A percentile compares a stretch with the other conserved stretches of the same genome.
Evolutionary conservation across 2,329 filamentous ascomycete genomes (phyloP).

Genomic region (Elsinoe australis): DNA sequence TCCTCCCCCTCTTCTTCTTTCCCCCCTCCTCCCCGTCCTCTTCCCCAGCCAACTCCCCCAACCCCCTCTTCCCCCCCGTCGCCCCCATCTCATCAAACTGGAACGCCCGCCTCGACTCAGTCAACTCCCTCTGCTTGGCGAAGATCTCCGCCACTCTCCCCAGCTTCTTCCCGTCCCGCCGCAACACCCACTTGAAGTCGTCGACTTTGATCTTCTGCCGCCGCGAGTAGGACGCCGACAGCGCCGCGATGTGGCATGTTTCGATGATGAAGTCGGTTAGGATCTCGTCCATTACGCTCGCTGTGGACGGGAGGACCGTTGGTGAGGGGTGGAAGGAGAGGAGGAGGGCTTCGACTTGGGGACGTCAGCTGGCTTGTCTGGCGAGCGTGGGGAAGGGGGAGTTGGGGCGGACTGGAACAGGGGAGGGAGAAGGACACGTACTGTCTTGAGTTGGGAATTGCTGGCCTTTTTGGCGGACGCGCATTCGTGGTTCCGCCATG

Average conservation of each 20-base stretch:
- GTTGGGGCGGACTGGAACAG: constrained; percentile 11
- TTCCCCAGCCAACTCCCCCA: constrained; percentile 40
- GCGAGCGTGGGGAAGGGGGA: constrained; percentile 11
- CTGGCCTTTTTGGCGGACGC: constrained; percentile 40
- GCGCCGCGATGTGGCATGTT: constrained; percentile 81
- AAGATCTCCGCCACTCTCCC: constrained; percentile 85
- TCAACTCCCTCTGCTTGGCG: constrained; percentile 79
- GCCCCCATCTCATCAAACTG: constrained; percentile 58
- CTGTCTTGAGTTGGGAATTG: constrained; percentile 40
- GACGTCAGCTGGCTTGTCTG: constrained; percentile 18
- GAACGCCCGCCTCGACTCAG: constrained; percentile 70
- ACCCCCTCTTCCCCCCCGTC: constrained; percentile 41
- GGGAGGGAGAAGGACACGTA: constrained; percentile 23
- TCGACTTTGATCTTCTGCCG: constrained; percentile 97
- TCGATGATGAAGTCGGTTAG: constrained; percentile 95
- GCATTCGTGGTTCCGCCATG: constrained; percentile 45
- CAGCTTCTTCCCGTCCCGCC: constrained; percentile 75
- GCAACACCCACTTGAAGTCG: constrained; percentile 90
- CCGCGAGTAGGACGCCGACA: constrained; percentile 74
- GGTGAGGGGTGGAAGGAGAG: constrained; percentile 73
- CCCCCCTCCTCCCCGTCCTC: constrained; percentile 50
- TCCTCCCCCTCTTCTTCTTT: constrained; percentile 27
- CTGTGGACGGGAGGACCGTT: constrained; percentile 71
- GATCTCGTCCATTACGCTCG: constrained; percentile 86
- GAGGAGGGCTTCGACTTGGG: constrained; percentile 62